Evolutionary conservation across 1,284 basidiomycete genomes (phyloP).

Genomic region (Ustilago trichophora): DNA sequence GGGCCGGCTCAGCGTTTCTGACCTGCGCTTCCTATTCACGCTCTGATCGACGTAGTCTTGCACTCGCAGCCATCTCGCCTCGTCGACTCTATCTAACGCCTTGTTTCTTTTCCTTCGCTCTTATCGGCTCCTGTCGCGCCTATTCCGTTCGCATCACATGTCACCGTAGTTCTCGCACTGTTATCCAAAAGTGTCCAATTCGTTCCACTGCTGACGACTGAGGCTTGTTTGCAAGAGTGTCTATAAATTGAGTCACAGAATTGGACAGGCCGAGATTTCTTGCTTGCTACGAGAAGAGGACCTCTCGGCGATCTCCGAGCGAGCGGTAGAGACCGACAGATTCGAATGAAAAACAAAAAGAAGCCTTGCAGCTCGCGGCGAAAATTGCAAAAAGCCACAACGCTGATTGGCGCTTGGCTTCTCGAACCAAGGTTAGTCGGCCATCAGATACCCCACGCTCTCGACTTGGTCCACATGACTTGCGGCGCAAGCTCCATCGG

Average conservation of each 20-base stretch:
- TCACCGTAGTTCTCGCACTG: background rate
- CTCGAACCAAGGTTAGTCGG: background rate
- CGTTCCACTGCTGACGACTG: too few relatives aligned
- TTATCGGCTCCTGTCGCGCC: too few relatives aligned
- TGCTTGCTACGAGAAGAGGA: background rate
- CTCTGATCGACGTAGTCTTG: conserved; percentile 27
- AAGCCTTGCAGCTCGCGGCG: background rate
- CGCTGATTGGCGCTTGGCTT: conserved; percentile 11
- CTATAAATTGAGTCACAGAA: too few relatives aligned
- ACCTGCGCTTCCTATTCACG: conserved; percentile 63
- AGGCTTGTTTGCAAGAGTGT: too few relatives aligned
- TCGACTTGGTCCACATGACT: too few relatives aligned
- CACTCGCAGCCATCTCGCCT: too few relatives aligned
- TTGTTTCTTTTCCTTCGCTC: too few relatives aligned
- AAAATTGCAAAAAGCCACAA: conserved; percentile 6
- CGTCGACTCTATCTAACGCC: too few relatives aligned
- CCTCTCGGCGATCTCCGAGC: conserved; percentile 24
- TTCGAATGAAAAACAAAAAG: background rate
- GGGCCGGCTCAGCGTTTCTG: conserved; percentile 63
- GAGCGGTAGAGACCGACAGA: background rate
- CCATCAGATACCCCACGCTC: background rate
- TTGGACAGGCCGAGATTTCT: too few relatives aligned
- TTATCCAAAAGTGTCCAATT: background rate
- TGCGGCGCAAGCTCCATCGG: too few relatives aligned
- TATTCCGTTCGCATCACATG: background rate